Percentiles rank a stretch among this genome's conserved stretches.
Evolutionary conservation across 129 eudicot species (phyloP).

Genomic region (Tanacetum coccineum): DNA sequence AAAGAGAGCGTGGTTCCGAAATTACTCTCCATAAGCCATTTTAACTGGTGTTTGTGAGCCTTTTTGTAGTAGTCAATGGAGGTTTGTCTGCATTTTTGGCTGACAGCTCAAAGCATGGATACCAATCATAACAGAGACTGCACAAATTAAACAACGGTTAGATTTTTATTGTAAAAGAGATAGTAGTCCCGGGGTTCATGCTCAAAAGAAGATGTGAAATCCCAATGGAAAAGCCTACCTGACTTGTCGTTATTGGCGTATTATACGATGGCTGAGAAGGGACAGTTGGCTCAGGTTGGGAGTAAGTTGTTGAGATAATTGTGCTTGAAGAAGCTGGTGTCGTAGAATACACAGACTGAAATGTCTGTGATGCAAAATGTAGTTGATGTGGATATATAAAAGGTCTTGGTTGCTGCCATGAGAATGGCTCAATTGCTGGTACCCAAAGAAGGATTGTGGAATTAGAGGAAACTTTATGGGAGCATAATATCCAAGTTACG

Average conservation of each 20-base stretch:
- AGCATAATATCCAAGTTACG: constrained; percentile 9
- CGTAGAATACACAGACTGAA: too few species aligned
- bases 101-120: too few species aligned
- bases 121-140: too few species aligned
- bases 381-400: constrained; percentile 7
- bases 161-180: not conserved
- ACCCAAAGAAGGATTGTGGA: constrained; percentile 13
- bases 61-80: too few species aligned
- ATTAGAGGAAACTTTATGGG: constrained; percentile 12
- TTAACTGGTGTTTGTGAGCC: too few species aligned
- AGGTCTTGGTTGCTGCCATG: constrained; percentile 17
- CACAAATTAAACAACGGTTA: constrained; percentile 23
- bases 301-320: too few species aligned
- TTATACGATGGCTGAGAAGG: constrained; percentile 14
- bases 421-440: constrained; percentile 3
- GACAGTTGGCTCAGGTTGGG: too few species aligned
- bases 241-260: constrained; percentile 16
- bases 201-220: not conserved
- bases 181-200: not conserved
- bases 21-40: too few species aligned
- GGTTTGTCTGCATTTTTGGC: too few species aligned
- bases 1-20: too few species aligned
- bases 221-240: constrained; percentile 9
- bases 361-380: constrained; percentile 10
- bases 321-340: too few species aligned